phyloP scores from a whole-genome alignment of 768 basidiomycete species.

The Rossbeevera mucosa region DNA sequence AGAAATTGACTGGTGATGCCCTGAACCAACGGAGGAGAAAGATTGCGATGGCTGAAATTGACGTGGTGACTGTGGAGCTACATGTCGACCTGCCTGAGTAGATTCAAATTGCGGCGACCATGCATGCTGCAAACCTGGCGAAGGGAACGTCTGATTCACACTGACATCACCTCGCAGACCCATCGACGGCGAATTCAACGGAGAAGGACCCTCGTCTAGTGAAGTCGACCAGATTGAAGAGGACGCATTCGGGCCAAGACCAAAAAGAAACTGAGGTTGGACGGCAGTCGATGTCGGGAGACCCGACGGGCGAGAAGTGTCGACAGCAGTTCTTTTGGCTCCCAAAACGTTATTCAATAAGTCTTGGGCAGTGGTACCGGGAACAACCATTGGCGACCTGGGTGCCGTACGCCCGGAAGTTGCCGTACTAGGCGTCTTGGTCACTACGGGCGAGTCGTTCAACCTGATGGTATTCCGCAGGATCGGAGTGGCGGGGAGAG shows the following conservation, averaged over 20 bases:
- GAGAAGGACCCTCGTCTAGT: slow-evolving; percentile 39
- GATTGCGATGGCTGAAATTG: slow-evolving; percentile 14
- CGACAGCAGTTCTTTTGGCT: slow-evolving; percentile 16
- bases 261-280: slow-evolving; percentile 49
- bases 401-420: slow-evolving; percentile 28
- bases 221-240: slow-evolving; percentile 68
- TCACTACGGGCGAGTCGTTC: slow-evolving; percentile 2
- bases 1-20: slow-evolving; percentile 16
- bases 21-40: slow-evolving; percentile 5
- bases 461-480: neutral
- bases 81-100: slow-evolving; percentile 13
- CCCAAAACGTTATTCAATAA: slow-evolving; percentile 46
- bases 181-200: slow-evolving; percentile 9
- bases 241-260: slow-evolving; percentile 44
- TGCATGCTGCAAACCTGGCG: slow-evolving; percentile 10
- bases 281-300: slow-evolving; percentile 26
- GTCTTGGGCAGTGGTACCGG: slow-evolving; percentile 60
- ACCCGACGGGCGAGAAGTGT: slow-evolving; percentile 12
- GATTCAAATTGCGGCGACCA: slow-evolving; percentile 28
- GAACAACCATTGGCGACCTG: slow-evolving; percentile 18
- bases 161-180: slow-evolving; percentile 14
- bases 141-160: slow-evolving; percentile 9
- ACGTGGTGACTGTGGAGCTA: slow-evolving; percentile 5
- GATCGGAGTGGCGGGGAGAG: slow-evolving; percentile 22
- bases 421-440: neutral